These are phyloP conservation scores for Brassica incana DNA, from an alignment of 345 rosid genomes.

Conservation along the genomic window DNA sequence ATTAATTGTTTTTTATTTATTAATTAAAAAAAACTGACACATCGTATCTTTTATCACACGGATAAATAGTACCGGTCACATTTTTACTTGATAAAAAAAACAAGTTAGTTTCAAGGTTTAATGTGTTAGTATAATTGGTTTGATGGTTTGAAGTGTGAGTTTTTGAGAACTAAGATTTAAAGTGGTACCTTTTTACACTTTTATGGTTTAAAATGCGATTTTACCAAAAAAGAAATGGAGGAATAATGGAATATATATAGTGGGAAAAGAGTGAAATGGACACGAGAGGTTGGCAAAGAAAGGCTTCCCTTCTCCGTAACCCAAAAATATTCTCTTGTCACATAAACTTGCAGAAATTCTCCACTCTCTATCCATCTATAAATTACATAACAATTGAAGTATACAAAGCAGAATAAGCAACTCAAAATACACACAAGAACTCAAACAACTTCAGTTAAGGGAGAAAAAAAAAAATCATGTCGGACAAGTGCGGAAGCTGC, in stretches of 20 bases:
- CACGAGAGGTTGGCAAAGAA: slow-evolving; percentile 64
- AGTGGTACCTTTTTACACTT: no score
- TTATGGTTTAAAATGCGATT: no score
- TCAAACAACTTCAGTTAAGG: background rate
- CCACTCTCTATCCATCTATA: slow-evolving; percentile 51
- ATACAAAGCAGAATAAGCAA: slow-evolving; percentile 10
- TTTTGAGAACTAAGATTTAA: no score
- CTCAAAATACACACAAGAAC: background rate
- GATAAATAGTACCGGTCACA: no score
- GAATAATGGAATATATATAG: slow-evolving; percentile 12
- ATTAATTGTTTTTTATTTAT: no score
- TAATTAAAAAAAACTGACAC: no score
- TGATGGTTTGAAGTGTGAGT: no score
- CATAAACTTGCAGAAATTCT: slow-evolving; percentile 21
- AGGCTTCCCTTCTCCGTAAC: slow-evolving; percentile 44
- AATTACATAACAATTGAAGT: slow-evolving; percentile 32
- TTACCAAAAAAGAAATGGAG: background rate
- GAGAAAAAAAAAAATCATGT: slow-evolving; percentile 48
- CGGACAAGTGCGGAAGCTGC: slow-evolving; percentile 70
- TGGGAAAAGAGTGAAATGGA: slow-evolving; percentile 44
- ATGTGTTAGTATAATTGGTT: no score
- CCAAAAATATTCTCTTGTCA: slow-evolving; percentile 23
- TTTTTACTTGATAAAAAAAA: no score
- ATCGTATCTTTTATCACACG: no score
- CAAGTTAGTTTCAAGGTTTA: no score